phyloP scores from a whole-genome alignment of 352 stramenopile species.

The Elongisporangium anandrum region DNA sequence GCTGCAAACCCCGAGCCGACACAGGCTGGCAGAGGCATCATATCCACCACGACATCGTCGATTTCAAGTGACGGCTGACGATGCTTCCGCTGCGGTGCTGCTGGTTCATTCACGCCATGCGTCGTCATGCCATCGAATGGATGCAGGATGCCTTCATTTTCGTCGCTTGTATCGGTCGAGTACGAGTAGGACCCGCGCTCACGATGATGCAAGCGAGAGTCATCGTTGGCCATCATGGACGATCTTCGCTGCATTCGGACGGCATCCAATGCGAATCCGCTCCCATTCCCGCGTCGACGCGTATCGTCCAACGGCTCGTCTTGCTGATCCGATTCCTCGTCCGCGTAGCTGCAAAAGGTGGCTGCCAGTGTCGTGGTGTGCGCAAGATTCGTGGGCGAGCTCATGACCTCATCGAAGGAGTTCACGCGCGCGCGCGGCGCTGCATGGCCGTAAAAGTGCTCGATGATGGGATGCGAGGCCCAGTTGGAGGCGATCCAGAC shows the following conservation, averaged over 20 bases:
- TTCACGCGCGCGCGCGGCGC: conserved; percentile 32
- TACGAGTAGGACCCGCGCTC: conserved; percentile 34
- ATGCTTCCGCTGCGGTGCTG: conserved; percentile 5
- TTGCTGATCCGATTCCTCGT: conserved; percentile 11
- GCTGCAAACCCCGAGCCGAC: conserved; percentile 29
- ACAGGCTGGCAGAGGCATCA: conserved; percentile 1
- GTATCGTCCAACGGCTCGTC: background rate
- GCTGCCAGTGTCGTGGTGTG: conserved; percentile 58
- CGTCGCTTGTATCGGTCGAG: conserved; percentile 68
- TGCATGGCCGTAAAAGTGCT: conserved; percentile 70
- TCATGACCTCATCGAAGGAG: conserved; percentile 84
- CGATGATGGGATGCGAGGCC: conserved; percentile 67
- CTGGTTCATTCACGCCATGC: background rate
- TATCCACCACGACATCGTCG: background rate
- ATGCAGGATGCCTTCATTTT: conserved; percentile 8
- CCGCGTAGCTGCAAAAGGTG: conserved; percentile 48
- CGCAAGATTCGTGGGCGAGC: conserved; percentile 54
- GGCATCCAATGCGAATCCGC: background rate
- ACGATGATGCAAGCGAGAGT: background rate
- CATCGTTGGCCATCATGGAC: conserved; percentile 47
- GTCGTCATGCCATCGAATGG: background rate
- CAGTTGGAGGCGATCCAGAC: conserved; percentile 78
- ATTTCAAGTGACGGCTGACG: conserved; percentile 2
- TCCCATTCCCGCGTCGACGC: background rate
- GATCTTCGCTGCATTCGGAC: conserved; percentile 14